These are phyloP conservation scores for Ceratocystis ficicola DNA, from an alignment of 2,329 filamentous ascomycete genomes.

Conservation along the genomic window DNA sequence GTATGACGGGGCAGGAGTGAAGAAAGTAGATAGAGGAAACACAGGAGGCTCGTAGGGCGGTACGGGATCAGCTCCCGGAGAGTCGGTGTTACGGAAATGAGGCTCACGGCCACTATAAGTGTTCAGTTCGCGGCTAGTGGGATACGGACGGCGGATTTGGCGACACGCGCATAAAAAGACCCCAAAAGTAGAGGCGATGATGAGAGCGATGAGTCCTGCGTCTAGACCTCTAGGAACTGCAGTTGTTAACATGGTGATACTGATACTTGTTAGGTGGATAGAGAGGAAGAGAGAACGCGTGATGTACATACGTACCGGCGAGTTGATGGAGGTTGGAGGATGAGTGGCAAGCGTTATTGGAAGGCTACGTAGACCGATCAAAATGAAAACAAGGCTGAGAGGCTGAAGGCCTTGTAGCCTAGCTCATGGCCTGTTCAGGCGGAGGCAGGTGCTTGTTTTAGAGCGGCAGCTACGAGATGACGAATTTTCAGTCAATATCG, in stretches of 20 bases:
- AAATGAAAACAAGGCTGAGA: slow-evolving; percentile 13
- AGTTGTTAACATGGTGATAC: slow-evolving; percentile 4
- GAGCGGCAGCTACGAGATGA: slow-evolving; percentile 18
- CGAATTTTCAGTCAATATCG: not conserved
- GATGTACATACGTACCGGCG: slow-evolving; percentile 8
- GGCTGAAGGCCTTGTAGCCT: not conserved
- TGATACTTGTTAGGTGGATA: not conserved
- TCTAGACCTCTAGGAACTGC: slow-evolving; percentile 12
- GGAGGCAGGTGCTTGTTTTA: not conserved
- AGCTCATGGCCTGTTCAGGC: not conserved
- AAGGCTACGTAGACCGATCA: not conserved
- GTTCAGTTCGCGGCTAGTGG: slow-evolving; percentile 5
- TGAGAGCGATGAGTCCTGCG: slow-evolving; percentile 17
- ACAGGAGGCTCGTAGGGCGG: slow-evolving; percentile 19
- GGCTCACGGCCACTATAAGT: not conserved
- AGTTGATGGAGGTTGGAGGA: not conserved
- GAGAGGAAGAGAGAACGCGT: not conserved
- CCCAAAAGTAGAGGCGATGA: slow-evolving; percentile 19
- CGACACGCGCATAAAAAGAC: slow-evolving; percentile 19
- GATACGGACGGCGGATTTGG: slow-evolving; percentile 11
- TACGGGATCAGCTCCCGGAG: slow-evolving; percentile 19
- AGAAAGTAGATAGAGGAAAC: slow-evolving; percentile 11
- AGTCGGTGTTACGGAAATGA: slow-evolving; percentile 13
- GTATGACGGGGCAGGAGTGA: slow-evolving; percentile 4
- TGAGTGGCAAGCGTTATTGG: slow-evolving; percentile 1